phyloP scores from a whole-genome alignment of 73 alveolate genomes.

The Paramecium sonneborni region DNA sequence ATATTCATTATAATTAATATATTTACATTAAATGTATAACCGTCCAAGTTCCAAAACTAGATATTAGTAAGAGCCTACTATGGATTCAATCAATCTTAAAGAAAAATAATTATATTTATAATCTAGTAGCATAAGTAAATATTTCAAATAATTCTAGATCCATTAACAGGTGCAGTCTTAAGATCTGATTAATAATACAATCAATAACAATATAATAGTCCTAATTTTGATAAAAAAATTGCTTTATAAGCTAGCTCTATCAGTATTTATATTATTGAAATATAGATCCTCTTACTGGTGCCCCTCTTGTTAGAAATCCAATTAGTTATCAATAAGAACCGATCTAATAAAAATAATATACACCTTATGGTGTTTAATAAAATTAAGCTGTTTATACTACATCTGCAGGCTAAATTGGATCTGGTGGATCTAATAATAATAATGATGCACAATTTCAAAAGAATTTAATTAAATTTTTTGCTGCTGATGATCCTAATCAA shows the following conservation, averaged over 20 bases:
- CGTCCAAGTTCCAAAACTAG: slow-evolving; percentile 47
- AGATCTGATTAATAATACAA: background rate
- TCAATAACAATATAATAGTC: background rate
- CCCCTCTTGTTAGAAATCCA: slow-evolving; percentile 47
- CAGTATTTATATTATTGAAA: background rate
- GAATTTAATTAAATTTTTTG: slow-evolving; percentile 26
- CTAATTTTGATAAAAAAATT: slow-evolving; percentile 13
- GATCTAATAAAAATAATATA: background rate
- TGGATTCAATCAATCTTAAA: slow-evolving; percentile 18
- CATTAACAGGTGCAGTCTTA: slow-evolving; percentile 10
- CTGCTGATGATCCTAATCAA: slow-evolving; percentile 46
- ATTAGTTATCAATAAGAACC: background rate
- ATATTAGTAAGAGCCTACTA: slow-evolving; percentile 43
- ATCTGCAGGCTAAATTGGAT: background rate
- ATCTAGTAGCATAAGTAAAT: background rate
- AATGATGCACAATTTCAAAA: slow-evolving; percentile 33
- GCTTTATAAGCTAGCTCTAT: slow-evolving; percentile 34
- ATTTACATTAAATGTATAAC: slow-evolving; percentile 34
- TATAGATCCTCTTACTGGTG: slow-evolving; percentile 55
- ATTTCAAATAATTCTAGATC: background rate
- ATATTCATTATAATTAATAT: background rate
- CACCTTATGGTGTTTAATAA: background rate
- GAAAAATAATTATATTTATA: slow-evolving; percentile 41
- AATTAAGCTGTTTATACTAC: background rate
- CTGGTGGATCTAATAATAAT: background rate